Percentiles rank a stretch among this genome's conserved stretches.
Evolutionary conservation across 169 alveolate genomes (phyloP).

Genomic region (Cryptosporidium canis): DNA sequence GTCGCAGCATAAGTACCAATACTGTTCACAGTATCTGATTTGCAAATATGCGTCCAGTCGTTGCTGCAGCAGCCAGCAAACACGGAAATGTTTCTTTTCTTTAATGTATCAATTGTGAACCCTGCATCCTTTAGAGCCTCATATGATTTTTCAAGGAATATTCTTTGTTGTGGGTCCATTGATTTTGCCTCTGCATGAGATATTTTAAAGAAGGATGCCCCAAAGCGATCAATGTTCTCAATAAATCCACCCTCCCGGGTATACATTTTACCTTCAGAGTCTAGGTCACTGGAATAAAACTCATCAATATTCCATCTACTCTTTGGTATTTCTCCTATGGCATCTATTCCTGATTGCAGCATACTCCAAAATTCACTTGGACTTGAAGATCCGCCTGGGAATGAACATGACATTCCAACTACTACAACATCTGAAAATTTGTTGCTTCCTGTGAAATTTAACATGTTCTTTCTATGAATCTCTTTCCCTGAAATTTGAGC

Average conservation of each 20-base stretch:
- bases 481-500: constrained; percentile 63
- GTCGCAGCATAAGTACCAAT: constrained; percentile 80
- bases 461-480: background rate
- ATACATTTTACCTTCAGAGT: constrained; percentile 81
- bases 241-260: constrained; percentile 83
- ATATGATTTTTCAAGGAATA: constrained; percentile 78
- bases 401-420: constrained; percentile 77
- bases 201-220: constrained; percentile 78
- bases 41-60: constrained; percentile 79
- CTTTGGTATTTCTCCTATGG: constrained; percentile 78
- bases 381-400: constrained; percentile 80
- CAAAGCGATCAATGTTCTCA: constrained; percentile 80
- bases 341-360: constrained; percentile 76
- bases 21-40: constrained; percentile 1
- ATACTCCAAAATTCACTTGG: constrained; percentile 77
- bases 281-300: constrained; percentile 79
- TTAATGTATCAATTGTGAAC: constrained; percentile 64
- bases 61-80: constrained; percentile 83
- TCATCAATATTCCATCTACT: constrained; percentile 84
- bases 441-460: constrained; percentile 20
- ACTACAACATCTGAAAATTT: constrained; percentile 71
- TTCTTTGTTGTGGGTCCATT: constrained; percentile 87
- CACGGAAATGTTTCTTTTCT: constrained; percentile 76
- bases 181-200: constrained; percentile 80
- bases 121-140: constrained; percentile 80